These are phyloP conservation scores for Ballota nigra DNA, from an alignment of 257 asterid genomes.

Conservation along the genomic window DNA sequence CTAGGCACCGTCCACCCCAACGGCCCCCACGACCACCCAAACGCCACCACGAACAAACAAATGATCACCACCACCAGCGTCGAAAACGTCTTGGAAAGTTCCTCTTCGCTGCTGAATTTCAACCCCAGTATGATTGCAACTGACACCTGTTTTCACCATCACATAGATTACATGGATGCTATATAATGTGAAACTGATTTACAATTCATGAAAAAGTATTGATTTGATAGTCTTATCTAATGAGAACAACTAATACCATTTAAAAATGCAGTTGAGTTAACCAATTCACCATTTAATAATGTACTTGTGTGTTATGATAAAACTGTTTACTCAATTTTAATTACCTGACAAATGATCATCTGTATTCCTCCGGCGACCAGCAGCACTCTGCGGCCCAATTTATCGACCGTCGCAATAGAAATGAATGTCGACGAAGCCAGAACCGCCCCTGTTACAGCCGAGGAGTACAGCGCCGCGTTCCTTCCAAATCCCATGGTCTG, in stretches of 20 bases:
- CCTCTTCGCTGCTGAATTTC: slow-evolving; percentile 54
- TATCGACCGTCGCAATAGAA: slow-evolving; percentile 71
- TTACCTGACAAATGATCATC: slow-evolving; percentile 69
- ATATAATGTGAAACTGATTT: too few species aligned
- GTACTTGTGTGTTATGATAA: too few species aligned
- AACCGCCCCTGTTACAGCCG: slow-evolving; percentile 82
- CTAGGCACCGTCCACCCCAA: slow-evolving; percentile 95
- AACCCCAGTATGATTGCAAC: slow-evolving; percentile 59
- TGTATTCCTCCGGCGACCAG: slow-evolving; percentile 70
- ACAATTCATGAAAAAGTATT: too few species aligned
- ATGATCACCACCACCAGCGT: slow-evolving; percentile 56
- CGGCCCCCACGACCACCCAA: slow-evolving; percentile 96
- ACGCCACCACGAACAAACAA: slow-evolving; percentile 73
- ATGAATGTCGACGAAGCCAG: slow-evolving; percentile 64
- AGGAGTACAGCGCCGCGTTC: slow-evolving; percentile 62
- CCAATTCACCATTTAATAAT: too few species aligned
- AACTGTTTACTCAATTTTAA: too few species aligned
- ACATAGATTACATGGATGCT: background rate
- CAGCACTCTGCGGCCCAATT: slow-evolving; percentile 58
- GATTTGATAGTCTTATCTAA: too few species aligned
- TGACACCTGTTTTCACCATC: slow-evolving; percentile 37
- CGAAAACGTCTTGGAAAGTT: slow-evolving; percentile 55
- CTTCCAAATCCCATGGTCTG: slow-evolving; percentile 73
- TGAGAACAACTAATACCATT: too few species aligned
- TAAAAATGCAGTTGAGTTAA: too few species aligned